phyloP scores from a whole-genome alignment of 495 filamentous ascomycete species.

The Durotheca rogersii region DNA sequence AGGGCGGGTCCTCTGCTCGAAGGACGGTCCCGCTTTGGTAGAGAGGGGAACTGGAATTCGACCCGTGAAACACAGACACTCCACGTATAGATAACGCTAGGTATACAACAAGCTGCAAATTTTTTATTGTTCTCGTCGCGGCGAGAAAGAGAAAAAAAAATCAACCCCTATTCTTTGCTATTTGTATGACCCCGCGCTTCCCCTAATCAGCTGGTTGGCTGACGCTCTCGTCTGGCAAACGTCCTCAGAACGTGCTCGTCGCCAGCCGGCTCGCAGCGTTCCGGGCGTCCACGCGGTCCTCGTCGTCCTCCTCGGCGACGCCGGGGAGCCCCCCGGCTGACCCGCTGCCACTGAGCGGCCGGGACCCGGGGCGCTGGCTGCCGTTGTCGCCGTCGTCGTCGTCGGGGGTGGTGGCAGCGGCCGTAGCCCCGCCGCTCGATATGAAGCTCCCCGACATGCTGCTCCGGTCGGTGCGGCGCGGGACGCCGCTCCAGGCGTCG shows the following conservation, averaged over 20 bases:
- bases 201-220: slow-evolving; percentile 10
- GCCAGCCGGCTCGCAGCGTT: slow-evolving; percentile 94
- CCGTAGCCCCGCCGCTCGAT: too few relatives aligned
- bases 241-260: slow-evolving; percentile 80
- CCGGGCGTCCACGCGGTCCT: slow-evolving; percentile 89
- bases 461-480: slow-evolving; percentile 72
- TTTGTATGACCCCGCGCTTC: too few relatives aligned
- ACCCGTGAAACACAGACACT: slow-evolving; percentile 1
- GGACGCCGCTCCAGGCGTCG: slow-evolving; percentile 95
- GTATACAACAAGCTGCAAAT: slow-evolving; percentile 17
- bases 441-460: slow-evolving; percentile 71
- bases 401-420: too few relatives aligned
- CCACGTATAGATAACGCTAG: slow-evolving; percentile 23
- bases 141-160: too few relatives aligned
- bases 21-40: slow-evolving; percentile 17
- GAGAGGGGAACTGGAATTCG: slow-evolving; percentile 17
- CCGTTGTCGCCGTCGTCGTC: slow-evolving; percentile 51
- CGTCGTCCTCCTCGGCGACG: slow-evolving; percentile 82
- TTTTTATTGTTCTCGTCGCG: slow-evolving; percentile 11
- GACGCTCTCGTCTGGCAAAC: not conserved
- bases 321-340: slow-evolving; percentile 58
- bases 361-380: slow-evolving; percentile 37
- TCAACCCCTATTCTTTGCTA: too few relatives aligned
- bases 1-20: slow-evolving; percentile 11
- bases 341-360: slow-evolving; percentile 58